A percentile compares a stretch with the other conserved stretches of the same genome.
Evolutionary conservation across 2,329 filamentous ascomycete genomes (phyloP).

Genomic region (Ramichloridium luteum): DNA sequence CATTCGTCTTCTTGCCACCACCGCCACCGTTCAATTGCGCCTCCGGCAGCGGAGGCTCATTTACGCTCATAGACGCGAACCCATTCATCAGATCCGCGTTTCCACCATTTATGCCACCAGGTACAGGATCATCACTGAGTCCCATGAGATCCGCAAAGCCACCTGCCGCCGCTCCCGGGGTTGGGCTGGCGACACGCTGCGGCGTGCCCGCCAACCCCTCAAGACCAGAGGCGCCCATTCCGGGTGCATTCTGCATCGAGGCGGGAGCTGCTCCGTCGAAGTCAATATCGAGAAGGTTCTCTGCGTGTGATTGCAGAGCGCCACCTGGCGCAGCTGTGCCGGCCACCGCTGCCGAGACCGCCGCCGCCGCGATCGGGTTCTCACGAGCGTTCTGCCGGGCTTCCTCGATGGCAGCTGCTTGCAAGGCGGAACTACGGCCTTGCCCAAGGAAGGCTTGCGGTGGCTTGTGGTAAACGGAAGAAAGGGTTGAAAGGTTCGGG

Average conservation of each 20-base stretch:
- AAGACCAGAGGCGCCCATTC: constrained; percentile 36
- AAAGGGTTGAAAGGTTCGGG: constrained; percentile 79
- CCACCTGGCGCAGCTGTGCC: constrained; percentile 25
- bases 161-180: constrained; percentile 15
- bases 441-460: constrained; percentile 97
- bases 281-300: constrained; percentile 92
- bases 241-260: constrained; percentile 57
- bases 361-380: constrained; percentile 83
- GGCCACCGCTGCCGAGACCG: constrained; percentile 51
- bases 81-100: constrained; percentile 60
- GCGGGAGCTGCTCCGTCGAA: constrained; percentile 89
- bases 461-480: constrained; percentile 96
- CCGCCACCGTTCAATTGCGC: constrained; percentile 42
- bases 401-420: constrained; percentile 91
- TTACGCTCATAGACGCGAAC: constrained; percentile 69
- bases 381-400: constrained; percentile 84
- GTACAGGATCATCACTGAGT: constrained; percentile 37
- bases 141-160: constrained; percentile 76
- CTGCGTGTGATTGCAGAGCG: constrained; percentile 61
- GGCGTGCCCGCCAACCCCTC: constrained; percentile 52
- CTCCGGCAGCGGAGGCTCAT: constrained; percentile 54
- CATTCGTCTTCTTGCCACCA: constrained; percentile 36
- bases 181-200: constrained; percentile 55
- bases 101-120: constrained; percentile 16
- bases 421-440: constrained; percentile 85